phyloP scores from a whole-genome alignment of 1,284 basidiomycete genomes.

The Ustilago lituana region DNA sequence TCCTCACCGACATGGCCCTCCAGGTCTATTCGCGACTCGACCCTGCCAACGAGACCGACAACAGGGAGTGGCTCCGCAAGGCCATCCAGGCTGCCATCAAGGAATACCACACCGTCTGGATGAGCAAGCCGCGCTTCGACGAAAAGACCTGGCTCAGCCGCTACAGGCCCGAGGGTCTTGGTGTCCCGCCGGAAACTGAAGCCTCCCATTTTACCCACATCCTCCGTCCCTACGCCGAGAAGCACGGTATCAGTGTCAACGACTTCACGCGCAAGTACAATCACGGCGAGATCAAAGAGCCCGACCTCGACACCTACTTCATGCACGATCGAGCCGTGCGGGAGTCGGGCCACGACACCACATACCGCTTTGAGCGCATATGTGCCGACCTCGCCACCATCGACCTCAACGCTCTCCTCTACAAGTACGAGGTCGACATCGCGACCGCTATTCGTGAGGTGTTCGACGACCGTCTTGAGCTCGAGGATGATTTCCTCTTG shows the following conservation, averaged over 20 bases:
- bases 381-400: conserved; percentile 95
- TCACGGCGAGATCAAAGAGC: conserved; percentile 82
- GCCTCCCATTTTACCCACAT: conserved; percentile 97
- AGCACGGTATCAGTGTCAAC: conserved; percentile 92
- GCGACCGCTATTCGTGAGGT: conserved; percentile 83
- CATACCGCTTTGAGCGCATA: conserved; percentile 91
- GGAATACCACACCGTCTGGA: conserved; percentile 98
- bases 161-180: conserved; percentile 91
- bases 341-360: conserved; percentile 87
- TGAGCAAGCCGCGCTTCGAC: conserved; percentile 90
- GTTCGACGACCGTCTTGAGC: conserved; percentile 87
- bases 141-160: conserved; percentile 90
- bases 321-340: conserved; percentile 93
- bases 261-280: conserved; percentile 98
- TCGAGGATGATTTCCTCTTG: conserved; percentile 84
- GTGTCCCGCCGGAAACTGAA: conserved; percentile 97
- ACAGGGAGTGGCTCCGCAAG: conserved; percentile 89
- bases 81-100: conserved; percentile 97
- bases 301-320: conserved; percentile 94
- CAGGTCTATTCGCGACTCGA: conserved; percentile 97
- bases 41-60: conserved; percentile 79
- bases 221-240: conserved; percentile 90
- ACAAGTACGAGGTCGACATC: conserved; percentile 73
- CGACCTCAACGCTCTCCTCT: conserved; percentile 84
- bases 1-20: conserved; percentile 96